phyloP scores from a whole-genome alignment of 1,284 basidiomycete species.

The Microbotryum lychnidis-dioicae region DNA sequence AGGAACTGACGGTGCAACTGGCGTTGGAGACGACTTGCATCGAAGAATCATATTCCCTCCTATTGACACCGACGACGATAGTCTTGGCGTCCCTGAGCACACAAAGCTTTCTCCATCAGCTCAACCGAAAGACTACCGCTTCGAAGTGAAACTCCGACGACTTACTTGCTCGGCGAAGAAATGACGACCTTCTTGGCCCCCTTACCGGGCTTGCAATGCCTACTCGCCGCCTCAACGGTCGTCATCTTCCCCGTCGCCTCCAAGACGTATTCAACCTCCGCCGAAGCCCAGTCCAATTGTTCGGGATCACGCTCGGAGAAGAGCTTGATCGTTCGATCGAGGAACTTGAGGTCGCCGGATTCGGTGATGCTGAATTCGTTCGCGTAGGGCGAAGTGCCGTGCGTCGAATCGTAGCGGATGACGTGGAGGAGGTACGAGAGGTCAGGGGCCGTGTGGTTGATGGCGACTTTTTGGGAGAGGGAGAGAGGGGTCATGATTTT shows the following conservation, averaged over 20 bases:
- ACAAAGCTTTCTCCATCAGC: not conserved
- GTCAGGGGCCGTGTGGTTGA: slow-evolving; percentile 44
- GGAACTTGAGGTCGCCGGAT: slow-evolving; percentile 37
- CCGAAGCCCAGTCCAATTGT: slow-evolving; percentile 39
- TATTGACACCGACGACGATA: slow-evolving; percentile 44
- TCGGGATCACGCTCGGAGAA: slow-evolving; percentile 40
- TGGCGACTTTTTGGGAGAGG: slow-evolving; percentile 40
- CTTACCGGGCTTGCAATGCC: slow-evolving; percentile 25
- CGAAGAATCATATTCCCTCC: slow-evolving; percentile 35
- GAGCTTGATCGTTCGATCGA: slow-evolving; percentile 40
- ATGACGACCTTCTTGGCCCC: slow-evolving; percentile 44
- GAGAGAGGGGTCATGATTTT: slow-evolving; percentile 8
- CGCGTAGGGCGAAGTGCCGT: slow-evolving; percentile 36
- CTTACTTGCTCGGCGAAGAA: slow-evolving; percentile 41
- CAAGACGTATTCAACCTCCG: slow-evolving; percentile 41
- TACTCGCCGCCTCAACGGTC: slow-evolving; percentile 35
- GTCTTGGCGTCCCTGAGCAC: slow-evolving; percentile 14
- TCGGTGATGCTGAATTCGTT: slow-evolving; percentile 37
- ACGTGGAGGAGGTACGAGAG: slow-evolving; percentile 35
- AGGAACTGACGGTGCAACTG: slow-evolving; percentile 39
- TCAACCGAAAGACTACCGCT: not conserved
- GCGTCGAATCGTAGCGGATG: slow-evolving; percentile 41
- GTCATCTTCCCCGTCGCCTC: slow-evolving; percentile 42
- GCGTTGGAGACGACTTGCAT: slow-evolving; percentile 43
- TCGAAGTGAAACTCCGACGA: slow-evolving; percentile 20